Percentiles rank a stretch among this genome's conserved stretches.
phyloP scores from a whole-genome alignment of 2,329 filamentous ascomycete species.

The Penicillium capsulatum region DNA sequence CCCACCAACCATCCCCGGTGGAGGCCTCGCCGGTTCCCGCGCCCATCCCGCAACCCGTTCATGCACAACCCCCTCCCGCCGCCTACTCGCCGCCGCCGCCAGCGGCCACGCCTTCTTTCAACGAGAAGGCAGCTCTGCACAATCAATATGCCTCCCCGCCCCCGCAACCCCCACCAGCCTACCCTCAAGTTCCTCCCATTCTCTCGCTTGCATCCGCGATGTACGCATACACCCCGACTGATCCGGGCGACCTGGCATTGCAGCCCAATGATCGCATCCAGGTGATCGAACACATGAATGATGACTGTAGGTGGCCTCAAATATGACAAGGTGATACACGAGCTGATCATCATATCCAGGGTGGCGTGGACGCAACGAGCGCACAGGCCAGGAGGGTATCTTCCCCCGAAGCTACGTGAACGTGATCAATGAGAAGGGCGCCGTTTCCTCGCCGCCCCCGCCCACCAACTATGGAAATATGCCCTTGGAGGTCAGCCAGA shows the following conservation, averaged over 20 bases:
- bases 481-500: constrained; percentile 69
- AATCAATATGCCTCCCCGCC: constrained; percentile 43
- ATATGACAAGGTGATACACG: not conserved
- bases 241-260: constrained; percentile 76
- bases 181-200: constrained; percentile 49
- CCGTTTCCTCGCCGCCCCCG: constrained; percentile 32
- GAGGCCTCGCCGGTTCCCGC: constrained; percentile 32
- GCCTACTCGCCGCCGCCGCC: constrained; percentile 37
- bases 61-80: constrained; percentile 31
- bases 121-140: constrained; percentile 39
- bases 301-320: constrained; percentile 61
- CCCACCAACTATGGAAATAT: constrained; percentile 54
- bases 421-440: constrained; percentile 61
- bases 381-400: constrained; percentile 81
- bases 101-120: constrained; percentile 37
- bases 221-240: constrained; percentile 75
- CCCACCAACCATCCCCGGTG: constrained; percentile 18
- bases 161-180: constrained; percentile 52
- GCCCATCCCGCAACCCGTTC: constrained; percentile 20
- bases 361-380: constrained; percentile 81
- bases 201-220: constrained; percentile 73
- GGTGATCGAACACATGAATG: constrained; percentile 90
- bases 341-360: constrained; percentile 30
- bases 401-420: constrained; percentile 89
- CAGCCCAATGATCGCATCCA: constrained; percentile 74